phyloP scores from a whole-genome alignment of 169 alveolate species.

The Toxoplasma gondii region DNA sequence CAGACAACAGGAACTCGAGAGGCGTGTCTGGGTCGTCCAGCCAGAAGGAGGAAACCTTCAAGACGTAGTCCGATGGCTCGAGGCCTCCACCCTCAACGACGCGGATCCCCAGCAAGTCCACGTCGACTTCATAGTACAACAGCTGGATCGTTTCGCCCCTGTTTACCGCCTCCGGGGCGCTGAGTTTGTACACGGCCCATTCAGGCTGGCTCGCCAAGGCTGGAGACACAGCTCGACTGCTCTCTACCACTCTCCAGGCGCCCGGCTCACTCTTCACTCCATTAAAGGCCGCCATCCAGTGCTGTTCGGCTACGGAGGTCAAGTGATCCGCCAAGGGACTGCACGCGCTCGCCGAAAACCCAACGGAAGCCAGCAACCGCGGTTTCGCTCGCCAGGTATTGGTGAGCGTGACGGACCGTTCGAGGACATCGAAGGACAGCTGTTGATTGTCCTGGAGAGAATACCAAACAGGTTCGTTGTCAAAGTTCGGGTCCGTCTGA shows the following conservation, averaged over 20 bases:
- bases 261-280: background rate
- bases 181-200: constrained; percentile 51
- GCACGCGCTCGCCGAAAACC: constrained; percentile 36
- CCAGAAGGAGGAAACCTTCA: constrained; percentile 58
- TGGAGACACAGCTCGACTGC: background rate
- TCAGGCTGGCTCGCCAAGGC: constrained; percentile 34
- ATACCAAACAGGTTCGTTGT: constrained; percentile 59
- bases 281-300: background rate
- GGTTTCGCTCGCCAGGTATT: constrained; percentile 45
- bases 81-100: background rate
- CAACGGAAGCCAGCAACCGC: constrained; percentile 60
- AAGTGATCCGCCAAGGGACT: background rate
- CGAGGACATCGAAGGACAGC: constrained; percentile 45
- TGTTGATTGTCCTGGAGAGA: constrained; percentile 44
- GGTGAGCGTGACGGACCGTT: constrained; percentile 24
- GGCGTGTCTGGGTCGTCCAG: constrained; percentile 47
- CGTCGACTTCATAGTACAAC: constrained; percentile 41
- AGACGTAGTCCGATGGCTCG: constrained; percentile 37
- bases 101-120: constrained; percentile 60
- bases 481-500: constrained; percentile 52
- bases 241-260: background rate
- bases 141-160: constrained; percentile 24
- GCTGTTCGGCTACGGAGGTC: background rate
- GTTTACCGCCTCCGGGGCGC: constrained; percentile 9
- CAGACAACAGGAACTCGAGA: constrained; percentile 35